A percentile compares a stretch with the other conserved stretches of the same genome.
Conservation (phyloP, 208 protist species). For the Angomonas desouzai region DNA sequence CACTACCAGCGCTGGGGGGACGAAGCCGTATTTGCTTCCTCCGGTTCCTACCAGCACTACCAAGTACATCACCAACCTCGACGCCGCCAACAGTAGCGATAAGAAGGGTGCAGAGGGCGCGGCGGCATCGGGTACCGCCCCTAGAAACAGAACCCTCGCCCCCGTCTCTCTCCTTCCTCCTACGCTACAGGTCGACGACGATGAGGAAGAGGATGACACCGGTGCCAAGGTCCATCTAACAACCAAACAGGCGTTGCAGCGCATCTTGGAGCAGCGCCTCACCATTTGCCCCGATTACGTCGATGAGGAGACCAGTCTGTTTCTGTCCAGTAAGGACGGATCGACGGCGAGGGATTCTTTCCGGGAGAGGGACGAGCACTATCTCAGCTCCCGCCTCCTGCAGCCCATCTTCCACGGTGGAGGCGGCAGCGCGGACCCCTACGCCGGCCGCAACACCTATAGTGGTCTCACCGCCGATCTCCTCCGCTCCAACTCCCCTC, state of each 20-base stretch:
- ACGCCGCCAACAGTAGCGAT: neutral
- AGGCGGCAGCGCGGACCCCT: neutral
- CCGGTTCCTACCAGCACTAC: neutral
- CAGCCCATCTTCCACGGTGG: slow-evolving; percentile 1
- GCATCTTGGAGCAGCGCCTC: neutral
- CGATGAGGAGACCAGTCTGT: neutral
- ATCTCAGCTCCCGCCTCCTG: neutral
- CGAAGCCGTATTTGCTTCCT: neutral
- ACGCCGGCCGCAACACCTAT: neutral
- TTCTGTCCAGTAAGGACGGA: neutral
- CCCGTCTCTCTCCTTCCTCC: neutral
- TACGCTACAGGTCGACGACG: neutral
- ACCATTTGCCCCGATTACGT: neutral
- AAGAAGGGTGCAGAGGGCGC: neutral
- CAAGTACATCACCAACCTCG: slow-evolving; percentile 2
- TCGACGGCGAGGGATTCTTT: neutral
- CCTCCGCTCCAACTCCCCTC: neutral
- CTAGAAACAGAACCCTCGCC: neutral
- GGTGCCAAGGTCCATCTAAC: neutral
- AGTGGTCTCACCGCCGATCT: neutral
- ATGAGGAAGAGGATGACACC: neutral
- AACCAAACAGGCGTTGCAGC: slow-evolving; percentile 1
- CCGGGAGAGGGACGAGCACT: slow-evolving; percentile 8
- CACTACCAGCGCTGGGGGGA: neutral
- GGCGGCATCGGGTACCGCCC: neutral